Conservation (phyloP, 2,329 filamentous ascomycete species). For the Cladosporium velox region DNA sequence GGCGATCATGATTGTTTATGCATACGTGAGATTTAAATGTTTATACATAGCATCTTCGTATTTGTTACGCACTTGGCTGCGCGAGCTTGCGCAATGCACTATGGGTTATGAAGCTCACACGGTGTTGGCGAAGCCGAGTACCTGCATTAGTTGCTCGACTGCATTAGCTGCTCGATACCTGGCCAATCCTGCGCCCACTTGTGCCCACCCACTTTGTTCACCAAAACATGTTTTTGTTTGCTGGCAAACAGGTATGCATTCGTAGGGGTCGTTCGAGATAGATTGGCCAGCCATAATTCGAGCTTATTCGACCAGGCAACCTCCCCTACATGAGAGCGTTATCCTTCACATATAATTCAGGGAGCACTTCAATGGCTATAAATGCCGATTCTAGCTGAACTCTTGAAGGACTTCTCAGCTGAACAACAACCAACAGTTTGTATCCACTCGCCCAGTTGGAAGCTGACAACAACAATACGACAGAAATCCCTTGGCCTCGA, state of each 20-base stretch:
- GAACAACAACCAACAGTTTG: not conserved
- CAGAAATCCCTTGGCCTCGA: not conserved
- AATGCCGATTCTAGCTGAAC: not conserved
- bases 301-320: not conserved
- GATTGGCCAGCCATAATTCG: not conserved
- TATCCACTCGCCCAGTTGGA: not conserved
- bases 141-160: slow-evolving; percentile 10
- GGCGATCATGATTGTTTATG: not conserved
- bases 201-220: slow-evolving; percentile 3
- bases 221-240: not conserved
- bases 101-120: not conserved
- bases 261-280: not conserved
- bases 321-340: not conserved
- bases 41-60: not conserved
- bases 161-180: slow-evolving; percentile 4
- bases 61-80: not conserved
- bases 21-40: not conserved
- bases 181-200: slow-evolving; percentile 4
- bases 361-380: not conserved
- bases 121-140: slow-evolving; percentile 3
- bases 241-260: not conserved
- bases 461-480: not conserved
- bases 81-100: slow-evolving; percentile 10
- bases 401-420: not conserved
- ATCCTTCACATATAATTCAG: not conserved